Evolutionary conservation across 2,329 filamentous ascomycete species (phyloP), one percentile per base, ranked within the genome.

Genomic region (Hirsutella thompsonii): DNA sequence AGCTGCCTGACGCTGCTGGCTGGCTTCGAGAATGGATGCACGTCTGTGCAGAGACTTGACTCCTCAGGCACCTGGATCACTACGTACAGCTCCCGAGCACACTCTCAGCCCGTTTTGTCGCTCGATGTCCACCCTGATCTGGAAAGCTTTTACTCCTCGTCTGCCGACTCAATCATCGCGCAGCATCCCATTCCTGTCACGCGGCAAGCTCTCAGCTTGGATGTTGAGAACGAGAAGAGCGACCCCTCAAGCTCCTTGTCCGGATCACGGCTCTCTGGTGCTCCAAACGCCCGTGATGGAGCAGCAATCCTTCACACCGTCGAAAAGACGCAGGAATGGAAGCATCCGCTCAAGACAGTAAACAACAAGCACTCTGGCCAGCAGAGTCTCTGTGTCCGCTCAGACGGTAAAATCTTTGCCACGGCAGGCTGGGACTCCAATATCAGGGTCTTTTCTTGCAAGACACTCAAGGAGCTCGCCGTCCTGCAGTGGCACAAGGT

Each of bases 401-500:
- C 78, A 2, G 92, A 98, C 57, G 83, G 79, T 3, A 81, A 76
- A 47, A 72, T 98, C 4, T 83, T 95, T 48, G 86, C 83, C 3
- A 96, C 90, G 0, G 90, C 86, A 0, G 92, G 92, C 3, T 98
- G 92, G 92, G 92, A 98, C 58, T 73, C 78, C 2, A 76, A 79
- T 37, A 68, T 89, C 1, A 71, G 92, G 8, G 79, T 96, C 1
- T 98, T 96, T 59, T 83, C 82, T 3, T 64, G 72, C 37, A 87
- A 82, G 60, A 83, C 79, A 0, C 71, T 96, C 68, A 84, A 81
- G 53, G 89, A 96, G 59, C 61, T 96, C 10, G 92, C 90, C 0
- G 87, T 95, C 41, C 64, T 96, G 47, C 94, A 93, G 60, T 96
- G 90, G 90, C 92, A 96, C 60, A 79, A 82, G 50, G 81, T 84